Evolutionary conservation across 2,329 filamentous ascomycete genomes (phyloP).

Genomic region (Neonectria neomacrospora): DNA sequence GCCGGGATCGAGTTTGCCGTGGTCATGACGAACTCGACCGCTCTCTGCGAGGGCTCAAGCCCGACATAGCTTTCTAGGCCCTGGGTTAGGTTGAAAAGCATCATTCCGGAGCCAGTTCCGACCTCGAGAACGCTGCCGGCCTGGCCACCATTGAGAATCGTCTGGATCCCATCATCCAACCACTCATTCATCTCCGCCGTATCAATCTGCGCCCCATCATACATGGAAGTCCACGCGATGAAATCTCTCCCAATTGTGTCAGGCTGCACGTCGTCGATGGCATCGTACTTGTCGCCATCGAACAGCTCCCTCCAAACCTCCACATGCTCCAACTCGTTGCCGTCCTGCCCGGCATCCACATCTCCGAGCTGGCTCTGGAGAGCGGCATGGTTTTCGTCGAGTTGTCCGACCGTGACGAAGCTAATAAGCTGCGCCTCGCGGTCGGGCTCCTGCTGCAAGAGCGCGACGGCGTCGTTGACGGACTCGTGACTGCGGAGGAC

Average conservation of each 20-base stretch:
- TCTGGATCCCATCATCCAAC: constrained; percentile 45
- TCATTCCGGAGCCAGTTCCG: constrained; percentile 47
- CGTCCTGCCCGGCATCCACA: background rate
- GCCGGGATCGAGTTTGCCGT: constrained; percentile 25
- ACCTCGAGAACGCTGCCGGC: constrained; percentile 43
- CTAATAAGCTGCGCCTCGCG: constrained; percentile 14
- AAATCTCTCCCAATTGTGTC: constrained; percentile 43
- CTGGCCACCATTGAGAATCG: constrained; percentile 28
- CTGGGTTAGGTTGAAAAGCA: constrained; percentile 41
- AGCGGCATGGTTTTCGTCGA: background rate
- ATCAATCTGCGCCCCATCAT: constrained; percentile 43
- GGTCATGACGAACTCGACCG: constrained; percentile 35
- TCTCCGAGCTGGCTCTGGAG: background rate
- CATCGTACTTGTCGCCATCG: constrained; percentile 29
- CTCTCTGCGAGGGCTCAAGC: constrained; percentile 42
- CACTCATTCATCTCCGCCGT: constrained; percentile 47
- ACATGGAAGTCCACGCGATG: constrained; percentile 48
- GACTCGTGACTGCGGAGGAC: constrained; percentile 6
- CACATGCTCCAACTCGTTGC: background rate
- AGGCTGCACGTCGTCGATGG: constrained; percentile 25
- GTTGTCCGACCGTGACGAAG: constrained; percentile 19
- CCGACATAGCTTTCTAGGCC: constrained; percentile 43
- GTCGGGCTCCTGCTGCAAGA: background rate
- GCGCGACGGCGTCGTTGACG: background rate
- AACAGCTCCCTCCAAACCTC: constrained; percentile 18